A percentile compares a stretch with the other conserved stretches of the same genome.
phyloP scores from a whole-genome alignment of 305 asterid species.

The Rubia occidens region DNA sequence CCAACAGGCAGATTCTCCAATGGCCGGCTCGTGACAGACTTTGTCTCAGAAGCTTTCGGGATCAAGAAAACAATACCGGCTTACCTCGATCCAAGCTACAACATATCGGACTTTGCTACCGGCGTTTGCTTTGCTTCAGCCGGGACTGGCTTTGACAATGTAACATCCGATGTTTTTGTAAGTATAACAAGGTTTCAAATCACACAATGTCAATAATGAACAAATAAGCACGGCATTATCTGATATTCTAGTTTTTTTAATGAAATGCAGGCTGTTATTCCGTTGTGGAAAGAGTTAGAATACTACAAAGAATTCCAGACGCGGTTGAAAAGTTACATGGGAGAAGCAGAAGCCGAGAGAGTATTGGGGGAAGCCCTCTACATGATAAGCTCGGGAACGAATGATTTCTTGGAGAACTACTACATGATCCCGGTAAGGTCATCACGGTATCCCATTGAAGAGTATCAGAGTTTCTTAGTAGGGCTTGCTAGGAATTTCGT shows the following conservation, averaged over 20 bases:
- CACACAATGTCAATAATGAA: background rate
- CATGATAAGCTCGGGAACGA: slow-evolving; percentile 59
- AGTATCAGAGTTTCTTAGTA: slow-evolving; percentile 37
- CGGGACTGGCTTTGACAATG: slow-evolving; percentile 75
- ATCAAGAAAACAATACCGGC: slow-evolving; percentile 62
- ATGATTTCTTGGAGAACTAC: slow-evolving; percentile 64
- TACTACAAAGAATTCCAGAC: slow-evolving; percentile 54
- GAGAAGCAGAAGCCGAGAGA: slow-evolving; percentile 31
- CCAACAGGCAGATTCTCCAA: slow-evolving; percentile 79
- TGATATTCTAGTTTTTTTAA: background rate
- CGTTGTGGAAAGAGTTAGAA: slow-evolving; percentile 56
- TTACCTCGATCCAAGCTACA: slow-evolving; percentile 64
- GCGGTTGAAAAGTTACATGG: slow-evolving; percentile 34
- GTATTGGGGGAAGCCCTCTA: slow-evolving; percentile 42
- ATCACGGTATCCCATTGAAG: slow-evolving; percentile 31
- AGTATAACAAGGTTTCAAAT: slow-evolving; percentile 14
- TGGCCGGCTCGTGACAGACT: slow-evolving; percentile 66
- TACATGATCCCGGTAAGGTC: slow-evolving; percentile 32
- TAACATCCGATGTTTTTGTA: slow-evolving; percentile 68
- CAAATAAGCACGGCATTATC: background rate
- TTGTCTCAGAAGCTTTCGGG: slow-evolving; percentile 66
- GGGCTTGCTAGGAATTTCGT: slow-evolving; percentile 41
- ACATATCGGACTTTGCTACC: slow-evolving; percentile 53
- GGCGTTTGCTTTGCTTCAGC: slow-evolving; percentile 95
- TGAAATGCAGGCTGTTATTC: slow-evolving; percentile 48